Percentiles rank a stretch among this genome's conserved stretches.
These are phyloP conservation scores for Plasmodium billcollinsi DNA, from an alignment of 169 alveolate species.

Conservation along the genomic window DNA sequence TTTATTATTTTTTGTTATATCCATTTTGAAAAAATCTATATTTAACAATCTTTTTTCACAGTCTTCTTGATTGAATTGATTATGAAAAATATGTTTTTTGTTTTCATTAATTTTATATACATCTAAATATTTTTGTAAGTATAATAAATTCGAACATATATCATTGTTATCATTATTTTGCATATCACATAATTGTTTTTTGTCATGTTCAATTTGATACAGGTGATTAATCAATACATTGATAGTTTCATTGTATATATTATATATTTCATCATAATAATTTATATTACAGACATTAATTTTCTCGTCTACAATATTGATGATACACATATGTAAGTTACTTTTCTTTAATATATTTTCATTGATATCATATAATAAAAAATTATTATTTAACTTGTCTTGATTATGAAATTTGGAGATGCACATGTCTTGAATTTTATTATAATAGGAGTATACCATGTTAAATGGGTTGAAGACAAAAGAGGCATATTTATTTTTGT, in stretches of 20 bases:
- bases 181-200: neutral
- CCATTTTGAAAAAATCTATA: constrained; percentile 38
- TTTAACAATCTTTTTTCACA: constrained; percentile 31
- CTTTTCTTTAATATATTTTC: constrained; percentile 20
- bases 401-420: constrained; percentile 10
- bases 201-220: neutral
- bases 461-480: constrained; percentile 6
- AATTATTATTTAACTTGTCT: constrained; percentile 18
- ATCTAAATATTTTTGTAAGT: constrained; percentile 11
- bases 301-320: neutral
- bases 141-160: neutral
- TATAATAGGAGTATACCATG: constrained; percentile 3
- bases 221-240: constrained; percentile 2
- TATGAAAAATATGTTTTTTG: constrained; percentile 22
- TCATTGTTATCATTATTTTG: neutral
- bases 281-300: neutral
- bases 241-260: constrained; percentile 20
- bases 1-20: constrained; percentile 34
- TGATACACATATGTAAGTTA: constrained; percentile 21
- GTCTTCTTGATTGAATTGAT: constrained; percentile 5
- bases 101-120: constrained; percentile 51
- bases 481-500: constrained; percentile 11
- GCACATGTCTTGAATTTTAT: neutral
- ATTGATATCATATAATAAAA: constrained; percentile 36
- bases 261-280: constrained; percentile 13